A percentile compares a stretch with the other conserved stretches of the same genome.
phyloP scores from a whole-genome alignment of 176 grass and related monocot species.

The Oryza glaberrima region DNA sequence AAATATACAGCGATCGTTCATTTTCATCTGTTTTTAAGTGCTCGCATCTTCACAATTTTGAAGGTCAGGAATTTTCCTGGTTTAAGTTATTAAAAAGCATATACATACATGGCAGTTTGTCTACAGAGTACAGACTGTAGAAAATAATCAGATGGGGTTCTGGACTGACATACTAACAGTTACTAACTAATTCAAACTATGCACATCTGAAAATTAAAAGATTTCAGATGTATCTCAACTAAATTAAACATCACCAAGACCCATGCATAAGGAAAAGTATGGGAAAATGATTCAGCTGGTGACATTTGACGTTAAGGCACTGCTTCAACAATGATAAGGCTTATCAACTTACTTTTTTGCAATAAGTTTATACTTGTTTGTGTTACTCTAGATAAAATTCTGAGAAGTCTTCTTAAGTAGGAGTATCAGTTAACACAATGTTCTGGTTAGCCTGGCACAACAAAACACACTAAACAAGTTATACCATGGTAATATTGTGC shows the following conservation, averaged over 20 bases:
- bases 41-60: background rate
- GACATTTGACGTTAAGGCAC: conserved; percentile 20
- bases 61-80: background rate
- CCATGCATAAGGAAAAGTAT: background rate
- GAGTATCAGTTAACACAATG: background rate
- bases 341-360: background rate
- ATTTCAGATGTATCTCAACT: background rate
- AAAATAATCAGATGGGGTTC: background rate
- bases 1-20: background rate
- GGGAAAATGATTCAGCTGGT: background rate
- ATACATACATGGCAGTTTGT: background rate
- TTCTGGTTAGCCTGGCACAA: conserved; percentile 5
- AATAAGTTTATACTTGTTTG: background rate
- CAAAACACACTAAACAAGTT: background rate
- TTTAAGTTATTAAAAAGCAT: background rate
- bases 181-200: background rate
- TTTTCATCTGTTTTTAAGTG: background rate
- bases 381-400: background rate
- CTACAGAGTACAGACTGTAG: background rate
- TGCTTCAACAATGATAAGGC: background rate
- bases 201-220: background rate
- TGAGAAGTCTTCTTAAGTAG: background rate
- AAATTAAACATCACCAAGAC: conserved; percentile 14
- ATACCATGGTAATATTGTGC: background rate
- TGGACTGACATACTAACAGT: background rate